Conservation (phyloP, 164 flowering plant species). For the Litsea cubeba region DNA sequence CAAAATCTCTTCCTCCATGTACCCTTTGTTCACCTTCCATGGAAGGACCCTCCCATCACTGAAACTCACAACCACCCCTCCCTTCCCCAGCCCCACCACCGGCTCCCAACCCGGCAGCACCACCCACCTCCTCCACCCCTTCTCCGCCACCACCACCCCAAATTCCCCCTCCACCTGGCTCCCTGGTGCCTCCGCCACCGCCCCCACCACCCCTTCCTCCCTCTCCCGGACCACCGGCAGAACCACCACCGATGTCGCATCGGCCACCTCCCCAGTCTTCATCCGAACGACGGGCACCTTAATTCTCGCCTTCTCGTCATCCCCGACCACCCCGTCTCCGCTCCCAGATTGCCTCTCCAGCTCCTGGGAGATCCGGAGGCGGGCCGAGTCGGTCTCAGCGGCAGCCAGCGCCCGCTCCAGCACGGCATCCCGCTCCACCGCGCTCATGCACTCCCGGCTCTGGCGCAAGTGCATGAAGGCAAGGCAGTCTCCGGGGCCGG, state of each 20-base stretch:
- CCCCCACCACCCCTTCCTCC: conserved; percentile 33
- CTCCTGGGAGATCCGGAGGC: conserved; percentile 31
- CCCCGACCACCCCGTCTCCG: conserved; percentile 10
- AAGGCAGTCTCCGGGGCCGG: conserved; percentile 66
- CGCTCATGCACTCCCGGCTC: conserved; percentile 46
- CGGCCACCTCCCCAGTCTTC: conserved; percentile 71
- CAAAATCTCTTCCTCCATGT: conserved; percentile 64
- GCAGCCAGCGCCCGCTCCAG: conserved; percentile 48
- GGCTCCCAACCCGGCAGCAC: conserved; percentile 81
- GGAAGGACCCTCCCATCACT: conserved; percentile 68
- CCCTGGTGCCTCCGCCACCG: conserved; percentile 57
- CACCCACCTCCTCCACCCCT: conserved; percentile 81
- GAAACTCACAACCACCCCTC: conserved; percentile 66
- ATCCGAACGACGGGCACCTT: conserved; percentile 81
- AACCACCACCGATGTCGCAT: conserved; percentile 50
- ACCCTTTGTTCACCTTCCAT: conserved; percentile 73
- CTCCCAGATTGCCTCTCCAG: conserved; percentile 27
- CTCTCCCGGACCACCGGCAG: conserved; percentile 63
- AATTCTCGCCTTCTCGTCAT: conserved; percentile 9
- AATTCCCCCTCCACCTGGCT: conserved; percentile 51
- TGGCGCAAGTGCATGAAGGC: conserved; percentile 64
- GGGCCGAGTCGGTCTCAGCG: conserved; percentile 54
- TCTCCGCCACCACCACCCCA: conserved; percentile 70
- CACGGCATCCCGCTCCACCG: conserved; percentile 31
- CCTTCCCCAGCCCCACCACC: conserved; percentile 27